phyloP scores from a whole-genome alignment of 2,329 filamentous ascomycete species.

The Knoxdaviesia proteae region DNA sequence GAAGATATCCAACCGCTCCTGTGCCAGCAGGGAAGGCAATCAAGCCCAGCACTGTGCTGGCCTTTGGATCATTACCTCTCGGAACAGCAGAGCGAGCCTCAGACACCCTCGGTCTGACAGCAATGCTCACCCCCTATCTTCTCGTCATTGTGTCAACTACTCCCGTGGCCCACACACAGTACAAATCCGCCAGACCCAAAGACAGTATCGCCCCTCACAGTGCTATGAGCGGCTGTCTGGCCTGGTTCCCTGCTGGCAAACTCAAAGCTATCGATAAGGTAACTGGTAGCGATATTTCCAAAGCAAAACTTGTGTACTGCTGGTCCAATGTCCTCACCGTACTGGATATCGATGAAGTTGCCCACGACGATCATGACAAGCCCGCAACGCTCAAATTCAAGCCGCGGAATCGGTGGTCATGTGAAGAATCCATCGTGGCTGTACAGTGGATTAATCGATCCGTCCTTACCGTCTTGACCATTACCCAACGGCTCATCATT shows the following conservation, averaged over 20 bases:
- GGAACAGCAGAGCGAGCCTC: conserved; percentile 86
- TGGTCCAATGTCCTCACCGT: conserved; percentile 98
- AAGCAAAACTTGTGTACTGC: conserved; percentile 83
- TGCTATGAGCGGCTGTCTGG: conserved; percentile 78
- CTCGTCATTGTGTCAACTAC: conserved; percentile 95
- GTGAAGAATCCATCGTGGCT: conserved; percentile 85
- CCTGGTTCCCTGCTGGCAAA: conserved; percentile 94
- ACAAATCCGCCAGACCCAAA: conserved; percentile 80
- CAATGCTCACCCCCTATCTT: conserved; percentile 87
- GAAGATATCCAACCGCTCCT: conserved; percentile 62
- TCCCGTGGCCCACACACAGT: conserved; percentile 85
- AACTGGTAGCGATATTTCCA: conserved; percentile 48
- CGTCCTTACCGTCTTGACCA: conserved; percentile 76
- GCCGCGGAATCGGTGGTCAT: conserved; percentile 72
- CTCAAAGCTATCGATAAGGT: conserved; percentile 55
- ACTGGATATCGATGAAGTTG: conserved; percentile 62
- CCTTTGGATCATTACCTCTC: conserved; percentile 72
- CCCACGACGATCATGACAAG: conserved; percentile 49
- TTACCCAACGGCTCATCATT: conserved; percentile 82
- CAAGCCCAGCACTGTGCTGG: conserved; percentile 87
- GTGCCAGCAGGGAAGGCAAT: conserved; percentile 42
- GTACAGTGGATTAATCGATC: conserved; percentile 94
- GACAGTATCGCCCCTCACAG: conserved; percentile 67
- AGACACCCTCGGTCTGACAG: conserved; percentile 74
- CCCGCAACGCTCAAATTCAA: conserved; percentile 61